Evolutionary conservation across 2,329 filamentous ascomycete genomes (phyloP).

Genomic region (Cladobotryum protrusum): DNA sequence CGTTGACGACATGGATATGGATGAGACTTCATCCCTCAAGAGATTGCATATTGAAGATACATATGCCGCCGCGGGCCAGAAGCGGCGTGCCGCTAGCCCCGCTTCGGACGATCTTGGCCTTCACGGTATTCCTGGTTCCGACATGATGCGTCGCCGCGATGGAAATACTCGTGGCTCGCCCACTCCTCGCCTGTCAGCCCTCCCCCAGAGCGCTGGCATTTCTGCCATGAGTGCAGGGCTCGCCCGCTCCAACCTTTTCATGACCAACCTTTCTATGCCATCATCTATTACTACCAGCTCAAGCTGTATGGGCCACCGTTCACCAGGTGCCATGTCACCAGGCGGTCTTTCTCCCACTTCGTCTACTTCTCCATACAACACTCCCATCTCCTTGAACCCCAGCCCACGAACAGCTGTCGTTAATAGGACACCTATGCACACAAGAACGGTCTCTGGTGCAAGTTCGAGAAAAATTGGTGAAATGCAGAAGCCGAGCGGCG

Average conservation of each 20-base stretch:
- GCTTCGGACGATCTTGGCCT: conserved; percentile 40
- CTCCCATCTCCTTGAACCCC: conserved; percentile 42
- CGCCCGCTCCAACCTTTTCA: conserved; percentile 41
- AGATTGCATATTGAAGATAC: conserved; percentile 45
- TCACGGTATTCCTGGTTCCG: conserved; percentile 33
- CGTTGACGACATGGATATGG: conserved; percentile 42
- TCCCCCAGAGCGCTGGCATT: conserved; percentile 40
- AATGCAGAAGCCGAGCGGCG: conserved; percentile 38
- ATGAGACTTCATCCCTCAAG: conserved; percentile 46
- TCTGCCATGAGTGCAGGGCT: conserved; percentile 25
- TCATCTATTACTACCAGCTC: conserved; percentile 38
- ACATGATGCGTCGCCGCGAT: conserved; percentile 44
- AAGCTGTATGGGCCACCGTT: conserved; percentile 41
- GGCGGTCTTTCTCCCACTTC: conserved; percentile 46
- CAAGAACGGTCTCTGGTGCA: conserved; percentile 40
- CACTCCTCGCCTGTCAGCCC: conserved; percentile 41
- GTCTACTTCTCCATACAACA: conserved; percentile 44
- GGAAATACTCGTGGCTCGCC: conserved; percentile 45
- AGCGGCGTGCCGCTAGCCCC: conserved; percentile 51
- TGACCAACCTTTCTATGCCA: conserved; percentile 38
- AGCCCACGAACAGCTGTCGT: conserved; percentile 44
- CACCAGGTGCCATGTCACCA: conserved; percentile 39
- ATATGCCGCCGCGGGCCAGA: conserved; percentile 39
- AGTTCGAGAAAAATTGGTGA: conserved; percentile 49
- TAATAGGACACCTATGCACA: conserved; percentile 34